phyloP scores from a whole-genome alignment of 192 early-diverging fungal genomes.

The Coemansia sp. region DNA sequence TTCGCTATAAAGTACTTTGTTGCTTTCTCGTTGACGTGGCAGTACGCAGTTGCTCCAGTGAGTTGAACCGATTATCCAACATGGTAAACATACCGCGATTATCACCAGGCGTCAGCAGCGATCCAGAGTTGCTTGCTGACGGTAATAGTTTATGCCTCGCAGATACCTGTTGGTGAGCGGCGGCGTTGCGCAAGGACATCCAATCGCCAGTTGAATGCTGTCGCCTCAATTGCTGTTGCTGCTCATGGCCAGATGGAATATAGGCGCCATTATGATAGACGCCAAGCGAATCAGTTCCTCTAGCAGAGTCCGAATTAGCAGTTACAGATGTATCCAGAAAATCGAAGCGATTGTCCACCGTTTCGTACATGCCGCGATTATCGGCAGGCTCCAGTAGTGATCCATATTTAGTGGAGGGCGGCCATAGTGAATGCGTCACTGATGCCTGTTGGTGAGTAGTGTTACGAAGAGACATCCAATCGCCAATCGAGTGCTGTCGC shows the following conservation, averaged over 20 bases:
- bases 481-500: constrained; percentile 45
- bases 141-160: background rate
- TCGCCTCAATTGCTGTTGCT: constrained; percentile 41
- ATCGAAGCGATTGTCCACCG: background rate
- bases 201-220: constrained; percentile 50
- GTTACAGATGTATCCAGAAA: background rate
- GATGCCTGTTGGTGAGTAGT: background rate
- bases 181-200: constrained; percentile 16
- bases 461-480: constrained; percentile 29
- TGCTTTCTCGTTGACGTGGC: constrained; percentile 11
- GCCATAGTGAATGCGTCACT: background rate
- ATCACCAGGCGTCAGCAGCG: background rate
- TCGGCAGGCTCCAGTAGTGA: background rate
- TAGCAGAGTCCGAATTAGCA: background rate
- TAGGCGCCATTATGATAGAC: constrained; percentile 16
- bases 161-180: background rate
- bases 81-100: background rate
- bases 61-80: background rate
- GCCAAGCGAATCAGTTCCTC: constrained; percentile 6
- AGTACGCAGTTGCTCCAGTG: constrained; percentile 11
- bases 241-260: constrained; percentile 2
- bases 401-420: background rate
- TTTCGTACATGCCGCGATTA: background rate
- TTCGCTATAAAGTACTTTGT: background rate
- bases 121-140: background rate